Percentiles rank a stretch among this genome's conserved stretches.
phyloP scores from a whole-genome alignment of 164 flowering plant genomes.

The Macadamia tetraphylla region DNA sequence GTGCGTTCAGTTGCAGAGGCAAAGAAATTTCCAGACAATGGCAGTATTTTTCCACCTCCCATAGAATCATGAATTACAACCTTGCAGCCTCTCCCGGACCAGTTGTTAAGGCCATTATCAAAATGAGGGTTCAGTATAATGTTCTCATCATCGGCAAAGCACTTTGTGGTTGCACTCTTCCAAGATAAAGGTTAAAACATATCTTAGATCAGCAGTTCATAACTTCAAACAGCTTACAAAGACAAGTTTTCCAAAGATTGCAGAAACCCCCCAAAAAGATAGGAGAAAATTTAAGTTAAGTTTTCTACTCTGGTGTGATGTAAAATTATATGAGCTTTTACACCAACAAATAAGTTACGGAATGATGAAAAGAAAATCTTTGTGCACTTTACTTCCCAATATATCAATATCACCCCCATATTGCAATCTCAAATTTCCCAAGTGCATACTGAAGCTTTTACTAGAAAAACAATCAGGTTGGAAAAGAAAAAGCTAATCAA shows the following conservation, averaged over 20 bases:
- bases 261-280: no score
- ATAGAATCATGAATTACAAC: constrained; percentile 55
- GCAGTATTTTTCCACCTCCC: constrained; percentile 77
- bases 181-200: not conserved
- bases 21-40: constrained; percentile 64
- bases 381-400: not conserved
- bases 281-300: no score
- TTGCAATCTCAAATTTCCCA: not conserved
- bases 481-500: constrained; percentile 3
- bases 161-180: constrained; percentile 10
- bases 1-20: constrained; percentile 77
- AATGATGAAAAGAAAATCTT: no score
- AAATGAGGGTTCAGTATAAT: constrained; percentile 71
- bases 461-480: not conserved
- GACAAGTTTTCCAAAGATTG: no score
- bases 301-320: no score
- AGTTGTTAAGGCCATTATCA: constrained; percentile 74
- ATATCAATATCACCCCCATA: not conserved
- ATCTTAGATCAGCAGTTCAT: not conserved
- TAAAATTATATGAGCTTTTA: no score
- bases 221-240: not conserved
- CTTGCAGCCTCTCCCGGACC: constrained; percentile 90
- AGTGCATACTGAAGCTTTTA: not conserved
- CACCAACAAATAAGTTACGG: no score
- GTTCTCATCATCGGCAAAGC: constrained; percentile 40